Evolutionary conservation across 768 basidiomycete genomes (phyloP), one percentile per base, ranked within the genome.

Genomic region (Exidia glandulosa): DNA sequence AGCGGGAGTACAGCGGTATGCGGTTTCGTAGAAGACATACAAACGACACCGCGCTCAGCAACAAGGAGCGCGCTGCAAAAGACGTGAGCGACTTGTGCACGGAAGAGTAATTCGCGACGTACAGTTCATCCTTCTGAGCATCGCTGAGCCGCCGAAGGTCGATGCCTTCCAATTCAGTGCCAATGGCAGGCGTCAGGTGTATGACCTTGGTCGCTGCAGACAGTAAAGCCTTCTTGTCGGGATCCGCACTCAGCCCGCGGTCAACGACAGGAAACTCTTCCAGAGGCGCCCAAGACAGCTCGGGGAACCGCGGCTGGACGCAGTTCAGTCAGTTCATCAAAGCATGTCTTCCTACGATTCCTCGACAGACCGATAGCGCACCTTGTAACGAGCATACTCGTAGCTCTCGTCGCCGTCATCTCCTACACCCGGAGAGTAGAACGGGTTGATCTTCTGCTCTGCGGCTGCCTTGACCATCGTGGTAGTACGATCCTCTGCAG

Each of bases 51-150:
- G 36, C 88, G 77, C 68, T 90, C 88, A 1, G 84, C 88, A 54
- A 85, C 78, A 36, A 92, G 77, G 16, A 91, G 72, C 3, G 87
- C 86, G 2, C 87, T 87, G 63, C 27, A 61, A 31, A 58, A 25
- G 62, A 30, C 10, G 57, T 47, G 55, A 57, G 47, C 27, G n/a
- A n/a, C n/a, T n/a, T 13, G 1, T 25, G 13, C 1, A 12, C 31
- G 23, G 25, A 56, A 23, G 30, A 36, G 48, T 31, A 55, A 2
- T 12, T 54, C 25, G 2, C 1, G 48, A 71, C 82, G 63, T 63
- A 88, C 87, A 90, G 76, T 66, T 91, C 89, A 66, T 91, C 87
- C 72, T 88, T 90, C 70, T 91, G 88, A 31, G 73, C 61, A 60
- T 79, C 74, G 2, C 83, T 77, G 9, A 90, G 75, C 65, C 87